A percentile compares a stretch with the other conserved stretches of the same genome.
Evolutionary conservation across 2,329 filamentous ascomycete genomes (phyloP).

Genomic region (Beauveria pseudobassiana): DNA sequence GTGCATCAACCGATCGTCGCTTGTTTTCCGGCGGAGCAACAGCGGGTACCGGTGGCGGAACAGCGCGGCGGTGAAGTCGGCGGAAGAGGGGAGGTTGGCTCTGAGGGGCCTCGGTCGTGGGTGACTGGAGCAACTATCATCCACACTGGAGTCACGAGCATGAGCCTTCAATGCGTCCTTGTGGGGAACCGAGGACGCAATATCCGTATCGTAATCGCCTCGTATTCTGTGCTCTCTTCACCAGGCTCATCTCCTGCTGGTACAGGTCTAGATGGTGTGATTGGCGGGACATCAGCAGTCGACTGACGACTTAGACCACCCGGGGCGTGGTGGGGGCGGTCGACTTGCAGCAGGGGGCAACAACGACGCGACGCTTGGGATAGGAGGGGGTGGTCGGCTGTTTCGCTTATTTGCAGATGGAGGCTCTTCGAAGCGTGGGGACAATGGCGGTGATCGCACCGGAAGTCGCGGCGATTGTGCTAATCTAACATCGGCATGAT

Average conservation of each 20-base stretch:
- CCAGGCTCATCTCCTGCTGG: slow-evolving; percentile 56
- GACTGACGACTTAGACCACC: slow-evolving; percentile 48
- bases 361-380: slow-evolving; percentile 47
- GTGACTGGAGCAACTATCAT: slow-evolving; percentile 60
- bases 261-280: slow-evolving; percentile 34
- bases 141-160: slow-evolving; percentile 66
- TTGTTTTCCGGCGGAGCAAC: slow-evolving; percentile 47
- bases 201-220: slow-evolving; percentile 97
- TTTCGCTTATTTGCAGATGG: slow-evolving; percentile 41
- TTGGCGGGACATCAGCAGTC: slow-evolving; percentile 45
- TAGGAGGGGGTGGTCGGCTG: slow-evolving; percentile 52
- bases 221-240: slow-evolving; percentile 85
- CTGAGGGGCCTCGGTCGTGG: slow-evolving; percentile 36
- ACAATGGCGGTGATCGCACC: slow-evolving; percentile 24
- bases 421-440: slow-evolving; percentile 30
- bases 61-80: slow-evolving; percentile 45
- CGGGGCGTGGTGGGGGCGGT: slow-evolving; percentile 60
- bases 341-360: slow-evolving; percentile 45
- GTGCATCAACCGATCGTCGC: slow-evolving; percentile 62
- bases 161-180: slow-evolving; percentile 88
- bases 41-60: slow-evolving; percentile 58
- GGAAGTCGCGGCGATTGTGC: slow-evolving; percentile 17
- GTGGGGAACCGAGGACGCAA: slow-evolving; percentile 85
- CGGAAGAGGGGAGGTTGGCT: slow-evolving; percentile 50
- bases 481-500: slow-evolving; percentile 33